Evolutionary conservation across 805 yeast species (phyloP).

Genomic region (Metschnikowia koreensis): DNA sequence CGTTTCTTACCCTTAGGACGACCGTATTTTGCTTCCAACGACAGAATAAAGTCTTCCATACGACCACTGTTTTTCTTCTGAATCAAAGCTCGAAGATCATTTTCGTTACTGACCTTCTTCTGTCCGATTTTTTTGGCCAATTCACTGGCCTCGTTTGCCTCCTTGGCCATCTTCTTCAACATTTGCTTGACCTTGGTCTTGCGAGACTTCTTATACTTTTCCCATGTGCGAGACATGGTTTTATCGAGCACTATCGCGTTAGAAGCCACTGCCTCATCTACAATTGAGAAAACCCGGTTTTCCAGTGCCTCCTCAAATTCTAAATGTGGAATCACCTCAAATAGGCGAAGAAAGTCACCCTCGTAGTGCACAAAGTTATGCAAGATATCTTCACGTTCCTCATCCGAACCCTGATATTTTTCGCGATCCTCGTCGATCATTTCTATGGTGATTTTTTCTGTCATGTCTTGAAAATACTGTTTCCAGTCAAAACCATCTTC

Average conservation of each 20-base stretch:
- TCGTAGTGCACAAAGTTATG: slow-evolving; percentile 53
- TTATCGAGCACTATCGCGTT: slow-evolving; percentile 34
- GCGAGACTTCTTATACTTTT: slow-evolving; percentile 49
- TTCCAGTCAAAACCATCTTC: slow-evolving; percentile 54
- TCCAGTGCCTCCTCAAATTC: slow-evolving; percentile 62
- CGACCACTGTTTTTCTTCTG: slow-evolving; percentile 43
- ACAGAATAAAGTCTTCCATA: slow-evolving; percentile 46
- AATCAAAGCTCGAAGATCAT: slow-evolving; percentile 49
- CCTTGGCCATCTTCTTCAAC: slow-evolving; percentile 53
- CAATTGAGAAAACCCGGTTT: slow-evolving; percentile 52
- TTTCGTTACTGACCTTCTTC: slow-evolving; percentile 28
- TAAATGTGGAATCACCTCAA: slow-evolving; percentile 77
- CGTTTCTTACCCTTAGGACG: slow-evolving; percentile 35
- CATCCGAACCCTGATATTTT: slow-evolving; percentile 60
- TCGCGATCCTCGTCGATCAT: slow-evolving; percentile 66
- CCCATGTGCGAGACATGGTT: slow-evolving; percentile 43
- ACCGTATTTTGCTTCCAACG: slow-evolving; percentile 51
- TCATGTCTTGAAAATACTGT: slow-evolving; percentile 49
- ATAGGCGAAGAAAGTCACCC: slow-evolving; percentile 68
- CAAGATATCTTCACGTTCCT: slow-evolving; percentile 62
- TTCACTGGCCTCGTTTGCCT: slow-evolving; percentile 61
- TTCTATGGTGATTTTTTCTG: slow-evolving; percentile 56
- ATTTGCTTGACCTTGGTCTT: slow-evolving; percentile 47
- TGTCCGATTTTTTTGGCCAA: slow-evolving; percentile 38
- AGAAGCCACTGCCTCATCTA: slow-evolving; percentile 42